Conservation (phyloP, 441 rosid species). For the Geranium incanum region DNA sequence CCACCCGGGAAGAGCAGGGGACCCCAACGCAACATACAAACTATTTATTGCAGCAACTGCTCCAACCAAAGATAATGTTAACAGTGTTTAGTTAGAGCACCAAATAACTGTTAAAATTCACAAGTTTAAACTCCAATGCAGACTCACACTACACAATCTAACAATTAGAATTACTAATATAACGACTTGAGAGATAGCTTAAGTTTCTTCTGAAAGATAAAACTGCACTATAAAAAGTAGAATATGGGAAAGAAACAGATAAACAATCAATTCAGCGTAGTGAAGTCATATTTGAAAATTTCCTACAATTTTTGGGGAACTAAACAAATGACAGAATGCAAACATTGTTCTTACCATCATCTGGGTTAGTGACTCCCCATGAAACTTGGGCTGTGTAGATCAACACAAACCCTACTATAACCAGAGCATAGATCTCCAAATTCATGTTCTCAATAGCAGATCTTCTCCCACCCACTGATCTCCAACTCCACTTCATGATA, state of each 20-base stretch:
- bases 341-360: conserved; percentile 53
- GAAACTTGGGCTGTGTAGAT: conserved; percentile 51
- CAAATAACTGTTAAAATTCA: background rate
- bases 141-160: background rate
- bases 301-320: conserved; percentile 17
- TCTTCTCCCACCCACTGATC: conserved; percentile 27
- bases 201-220: background rate
- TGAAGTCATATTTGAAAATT: background rate
- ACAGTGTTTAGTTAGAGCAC: conserved; percentile 24
- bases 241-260: background rate
- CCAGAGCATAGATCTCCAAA: conserved; percentile 40
- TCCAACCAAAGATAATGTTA: conserved; percentile 35
- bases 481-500: conserved; percentile 3
- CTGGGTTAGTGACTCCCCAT: conserved; percentile 55
- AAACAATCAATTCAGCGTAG: background rate
- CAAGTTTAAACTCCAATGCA: background rate
- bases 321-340: conserved; percentile 17
- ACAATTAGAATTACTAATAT: background rate
- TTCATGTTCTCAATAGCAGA: conserved; percentile 33
- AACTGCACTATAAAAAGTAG: background rate
- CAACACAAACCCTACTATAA: conserved; percentile 44
- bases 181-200: background rate
- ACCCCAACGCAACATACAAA: conserved; percentile 57
- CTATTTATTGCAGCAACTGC: conserved; percentile 82
- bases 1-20: conserved; percentile 87